A percentile compares a stretch with the other conserved stretches of the same genome.
phyloP scores from a whole-genome alignment of 208 protist species.

The Leptomonas seymouri region DNA sequence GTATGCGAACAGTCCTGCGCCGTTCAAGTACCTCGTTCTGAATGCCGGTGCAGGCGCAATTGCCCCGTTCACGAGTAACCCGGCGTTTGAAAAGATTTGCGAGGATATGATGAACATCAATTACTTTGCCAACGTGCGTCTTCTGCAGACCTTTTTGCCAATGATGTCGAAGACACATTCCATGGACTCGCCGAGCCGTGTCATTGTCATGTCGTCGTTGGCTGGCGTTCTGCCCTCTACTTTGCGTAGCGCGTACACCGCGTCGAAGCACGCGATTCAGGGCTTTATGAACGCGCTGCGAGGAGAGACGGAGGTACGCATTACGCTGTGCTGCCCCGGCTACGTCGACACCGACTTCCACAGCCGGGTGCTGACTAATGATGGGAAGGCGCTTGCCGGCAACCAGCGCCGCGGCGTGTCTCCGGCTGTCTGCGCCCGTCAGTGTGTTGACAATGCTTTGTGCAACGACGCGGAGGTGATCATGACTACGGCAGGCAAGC shows the following conservation, averaged over 20 bases:
- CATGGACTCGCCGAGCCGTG: conserved; percentile 43
- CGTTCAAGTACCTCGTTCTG: conserved; percentile 76
- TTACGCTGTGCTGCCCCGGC: conserved; percentile 83
- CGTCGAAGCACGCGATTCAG: conserved; percentile 88
- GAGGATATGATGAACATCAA: conserved; percentile 86
- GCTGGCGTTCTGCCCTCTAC: conserved; percentile 80
- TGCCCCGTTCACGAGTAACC: conserved; percentile 56
- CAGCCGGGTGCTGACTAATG: conserved; percentile 46
- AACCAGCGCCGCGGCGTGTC: conserved; percentile 66
- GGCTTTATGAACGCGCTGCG: conserved; percentile 89
- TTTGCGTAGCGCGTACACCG: conserved; percentile 77
- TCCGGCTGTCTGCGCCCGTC: conserved; percentile 48
- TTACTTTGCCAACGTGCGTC: conserved; percentile 84
- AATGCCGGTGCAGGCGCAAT: conserved; percentile 86
- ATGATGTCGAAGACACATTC: conserved; percentile 43
- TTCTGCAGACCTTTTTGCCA: conserved; percentile 74
- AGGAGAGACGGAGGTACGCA: conserved; percentile 67
- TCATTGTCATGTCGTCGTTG: conserved; percentile 82
- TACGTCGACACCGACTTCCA: conserved; percentile 91
- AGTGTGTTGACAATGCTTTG: conserved; percentile 62
- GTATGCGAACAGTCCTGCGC: conserved; percentile 15
- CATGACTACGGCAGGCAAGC: conserved; percentile 64
- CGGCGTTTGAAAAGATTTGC: conserved; percentile 57
- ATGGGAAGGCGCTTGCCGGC: conserved; percentile 37
- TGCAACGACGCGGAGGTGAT: conserved; percentile 71